Base-by-base conservation (phyloP, 1,284 basidiomycete species). In the Pseudozyma pruni region DNA sequence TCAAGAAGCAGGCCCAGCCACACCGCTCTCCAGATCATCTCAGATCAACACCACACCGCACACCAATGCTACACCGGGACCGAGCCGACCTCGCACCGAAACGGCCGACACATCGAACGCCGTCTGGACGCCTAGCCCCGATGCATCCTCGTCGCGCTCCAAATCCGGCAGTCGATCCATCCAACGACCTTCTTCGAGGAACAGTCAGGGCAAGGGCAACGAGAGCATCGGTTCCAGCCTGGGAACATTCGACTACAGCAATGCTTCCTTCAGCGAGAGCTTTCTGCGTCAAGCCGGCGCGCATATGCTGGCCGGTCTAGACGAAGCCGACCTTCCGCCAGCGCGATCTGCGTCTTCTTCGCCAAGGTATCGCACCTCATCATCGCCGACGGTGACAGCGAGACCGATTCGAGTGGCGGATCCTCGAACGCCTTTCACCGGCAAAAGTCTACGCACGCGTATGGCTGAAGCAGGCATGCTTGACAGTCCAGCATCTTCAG, bases 191-290 rank as follows among this genome's bases (percentile, higher is more conserved):
- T 44, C 49, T 1, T 46, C 58, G 1, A 50, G 35, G 4, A 33
- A 19, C 19, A 50, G 35, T 2, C 25, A 19, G n/a, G 32, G 25
- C 19, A 23, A 25, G 13, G 32, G 32, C 49, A 68, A 69, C 25
- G 66, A 69, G 22, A 69, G 66, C 35, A 32, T 68, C 20, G 64
- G 49, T 10, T 68, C 64, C 6, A 69, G 66, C n/a, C 23, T 69
- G 9, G 55, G 48, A 8, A 63, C 54, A 4, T 67, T 67, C 20
- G 69, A 72, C 29, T 72, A 54, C 35, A 60, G 62, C 38, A 75
- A 78, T 20, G 67, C 73, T 27, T 76, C 75, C 16, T 78, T 78
- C 57, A 69, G 68, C 31, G 76, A 78, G 44, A 78, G 76, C 42
- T 78, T 78, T 41, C 42, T 78, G 5, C 70, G 64, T 8, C 69